These are phyloP conservation scores for Aspergillus sp. DNA, from an alignment of 2,329 filamentous ascomycete species.

Conservation along the genomic window DNA sequence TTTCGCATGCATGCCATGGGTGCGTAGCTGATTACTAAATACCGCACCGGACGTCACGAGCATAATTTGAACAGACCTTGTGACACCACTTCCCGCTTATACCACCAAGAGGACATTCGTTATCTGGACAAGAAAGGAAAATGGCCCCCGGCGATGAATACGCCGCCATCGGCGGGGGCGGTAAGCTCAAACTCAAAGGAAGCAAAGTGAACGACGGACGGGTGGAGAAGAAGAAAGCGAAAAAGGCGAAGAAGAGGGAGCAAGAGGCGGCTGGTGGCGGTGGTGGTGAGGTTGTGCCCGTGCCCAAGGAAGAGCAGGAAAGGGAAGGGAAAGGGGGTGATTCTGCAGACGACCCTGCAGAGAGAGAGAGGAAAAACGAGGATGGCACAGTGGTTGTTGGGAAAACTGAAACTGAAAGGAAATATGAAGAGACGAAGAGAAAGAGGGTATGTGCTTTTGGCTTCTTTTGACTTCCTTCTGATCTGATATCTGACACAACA, in stretches of 20 bases:
- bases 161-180: constrained; percentile 51
- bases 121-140: neutral
- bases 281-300: constrained; percentile 9
- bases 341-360: too few relatives aligned
- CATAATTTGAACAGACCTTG: too few relatives aligned
- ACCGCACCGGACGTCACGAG: too few relatives aligned
- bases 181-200: constrained; percentile 80
- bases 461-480: constrained; percentile 1
- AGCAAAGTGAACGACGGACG: constrained; percentile 50
- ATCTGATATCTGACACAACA: constrained; percentile 1
- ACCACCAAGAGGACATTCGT: neutral
- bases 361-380: constrained; percentile 10
- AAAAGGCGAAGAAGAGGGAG: constrained; percentile 38
- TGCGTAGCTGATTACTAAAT: too few relatives aligned
- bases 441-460: constrained; percentile 57
- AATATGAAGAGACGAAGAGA: constrained; percentile 69
- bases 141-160: constrained; percentile 55
- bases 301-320: constrained; percentile 7
- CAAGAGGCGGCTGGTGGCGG: constrained; percentile 11
- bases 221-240: constrained; percentile 43
- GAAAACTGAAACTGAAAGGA: constrained; percentile 79
- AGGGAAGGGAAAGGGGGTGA: constrained; percentile 1
- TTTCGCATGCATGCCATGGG: too few relatives aligned
- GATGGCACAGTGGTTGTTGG: constrained; percentile 27
- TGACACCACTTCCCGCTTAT: too few relatives aligned